Percentiles rank a stretch among this genome's conserved stretches.
Evolutionary conservation across 1,284 basidiomycete species (phyloP).

Genomic region (Ustilago shanxiensis): DNA sequence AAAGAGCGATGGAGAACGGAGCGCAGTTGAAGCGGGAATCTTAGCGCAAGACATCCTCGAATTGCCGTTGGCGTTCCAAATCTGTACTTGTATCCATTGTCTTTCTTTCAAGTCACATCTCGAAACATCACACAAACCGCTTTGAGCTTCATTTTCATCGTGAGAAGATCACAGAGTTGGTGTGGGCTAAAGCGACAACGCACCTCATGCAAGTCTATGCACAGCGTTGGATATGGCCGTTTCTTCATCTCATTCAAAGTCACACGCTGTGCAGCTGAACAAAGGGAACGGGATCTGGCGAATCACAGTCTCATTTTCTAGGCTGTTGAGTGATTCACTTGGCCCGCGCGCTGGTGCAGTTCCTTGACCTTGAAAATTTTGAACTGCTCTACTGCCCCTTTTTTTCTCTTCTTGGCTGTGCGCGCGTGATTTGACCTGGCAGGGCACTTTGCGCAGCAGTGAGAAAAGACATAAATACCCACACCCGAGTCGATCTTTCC

Average conservation of each 20-base stretch:
- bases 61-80: not conserved
- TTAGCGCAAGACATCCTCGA: too few relatives aligned
- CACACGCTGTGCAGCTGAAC: constrained; percentile 2
- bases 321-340: not conserved
- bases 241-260: not conserved
- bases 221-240: not conserved
- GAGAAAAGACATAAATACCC: constrained; percentile 29
- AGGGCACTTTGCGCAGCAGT: not conserved
- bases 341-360: not conserved
- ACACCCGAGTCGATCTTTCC: not conserved
- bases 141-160: not conserved
- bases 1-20: not conserved
- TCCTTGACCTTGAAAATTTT: not conserved
- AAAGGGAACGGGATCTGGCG: constrained; percentile 3
- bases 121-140: not conserved
- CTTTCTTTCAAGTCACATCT: not conserved
- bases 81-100: constrained; percentile 14
- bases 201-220: not conserved
- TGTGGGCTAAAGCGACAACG: not conserved
- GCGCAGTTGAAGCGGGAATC: constrained; percentile 21
- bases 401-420: not conserved
- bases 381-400: constrained; percentile 2
- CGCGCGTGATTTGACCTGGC: not conserved
- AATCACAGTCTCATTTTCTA: not conserved
- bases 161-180: not conserved